Evolutionary conservation across 352 stramenopile species (phyloP).

Genomic region (Globisporangium ultimum): DNA sequence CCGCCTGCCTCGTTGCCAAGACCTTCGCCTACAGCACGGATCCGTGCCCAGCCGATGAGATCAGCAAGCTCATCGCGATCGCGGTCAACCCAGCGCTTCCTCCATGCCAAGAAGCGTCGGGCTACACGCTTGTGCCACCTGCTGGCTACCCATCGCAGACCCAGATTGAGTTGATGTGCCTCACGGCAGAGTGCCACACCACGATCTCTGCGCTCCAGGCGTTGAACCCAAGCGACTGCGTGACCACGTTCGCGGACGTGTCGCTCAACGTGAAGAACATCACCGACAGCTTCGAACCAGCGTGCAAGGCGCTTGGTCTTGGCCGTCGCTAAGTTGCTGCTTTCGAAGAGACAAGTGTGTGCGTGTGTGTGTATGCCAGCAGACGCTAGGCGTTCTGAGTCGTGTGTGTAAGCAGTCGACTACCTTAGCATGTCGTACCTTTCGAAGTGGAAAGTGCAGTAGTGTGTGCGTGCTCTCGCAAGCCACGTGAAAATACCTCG

Average conservation of each 20-base stretch:
- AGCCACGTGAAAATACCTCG: too few relatives aligned
- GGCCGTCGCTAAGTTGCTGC: too few relatives aligned
- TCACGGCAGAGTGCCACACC: conserved; percentile 27
- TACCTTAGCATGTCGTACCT: too few relatives aligned
- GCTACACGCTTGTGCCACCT: conserved; percentile 33
- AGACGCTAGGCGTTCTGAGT: too few relatives aligned
- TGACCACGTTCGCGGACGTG: conserved; percentile 34
- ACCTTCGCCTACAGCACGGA: conserved; percentile 26
- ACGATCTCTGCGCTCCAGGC: conserved; percentile 28
- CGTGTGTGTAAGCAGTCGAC: too few relatives aligned
- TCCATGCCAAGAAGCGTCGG: conserved; percentile 17
- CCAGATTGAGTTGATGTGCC: conserved; percentile 34
- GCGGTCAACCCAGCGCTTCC: conserved; percentile 10
- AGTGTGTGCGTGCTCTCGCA: too few relatives aligned
- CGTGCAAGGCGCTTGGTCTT: conserved; percentile 31
- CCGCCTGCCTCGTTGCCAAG: conserved; percentile 24
- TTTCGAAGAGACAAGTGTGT: too few relatives aligned
- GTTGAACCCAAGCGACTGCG: conserved; percentile 37
- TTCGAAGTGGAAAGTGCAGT: too few relatives aligned
- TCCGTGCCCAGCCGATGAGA: conserved; percentile 25
- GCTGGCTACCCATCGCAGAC: conserved; percentile 23
- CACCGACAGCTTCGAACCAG: conserved; percentile 29
- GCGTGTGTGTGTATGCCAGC: too few relatives aligned
- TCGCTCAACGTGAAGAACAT: conserved; percentile 47
- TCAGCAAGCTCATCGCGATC: conserved; percentile 26